Evolutionary conservation across 208 protist genomes (phyloP).

Genomic region (Acanthamoeba castellanii): DNA sequence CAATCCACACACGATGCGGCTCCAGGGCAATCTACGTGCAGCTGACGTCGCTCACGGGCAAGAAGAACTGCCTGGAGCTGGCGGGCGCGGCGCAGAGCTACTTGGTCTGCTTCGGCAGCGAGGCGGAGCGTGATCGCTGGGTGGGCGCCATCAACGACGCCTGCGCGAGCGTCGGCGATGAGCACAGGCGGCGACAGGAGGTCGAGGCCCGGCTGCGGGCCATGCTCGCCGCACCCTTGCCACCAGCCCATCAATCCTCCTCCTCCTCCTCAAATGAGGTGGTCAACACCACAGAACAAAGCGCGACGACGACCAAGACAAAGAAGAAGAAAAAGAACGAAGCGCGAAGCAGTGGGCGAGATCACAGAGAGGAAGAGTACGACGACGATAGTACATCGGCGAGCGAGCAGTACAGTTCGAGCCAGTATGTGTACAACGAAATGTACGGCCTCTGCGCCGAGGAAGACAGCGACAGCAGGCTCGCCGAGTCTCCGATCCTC

Average conservation of each 20-base stretch:
- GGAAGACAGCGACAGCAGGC: neutral
- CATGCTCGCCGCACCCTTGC: neutral
- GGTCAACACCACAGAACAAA: neutral
- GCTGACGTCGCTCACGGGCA: conserved; percentile 20
- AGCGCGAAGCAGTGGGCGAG: neutral
- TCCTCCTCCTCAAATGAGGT: neutral
- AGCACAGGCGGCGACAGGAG: neutral
- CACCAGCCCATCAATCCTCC: neutral
- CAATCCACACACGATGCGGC: neutral
- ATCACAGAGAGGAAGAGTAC: neutral
- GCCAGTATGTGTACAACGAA: neutral
- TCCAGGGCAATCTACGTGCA: neutral
- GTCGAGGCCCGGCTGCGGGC: neutral
- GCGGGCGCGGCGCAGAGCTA: neutral
- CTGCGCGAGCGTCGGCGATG: neutral
- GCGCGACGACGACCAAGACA: neutral
- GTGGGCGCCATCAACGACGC: neutral
- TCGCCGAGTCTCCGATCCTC: neutral
- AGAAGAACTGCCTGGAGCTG: neutral
- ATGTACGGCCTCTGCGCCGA: neutral
- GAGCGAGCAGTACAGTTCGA: neutral
- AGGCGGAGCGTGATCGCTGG: neutral
- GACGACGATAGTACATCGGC: neutral
- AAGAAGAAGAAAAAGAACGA: neutral
- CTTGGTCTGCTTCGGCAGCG: neutral